Evolutionary conservation across 2,329 filamentous ascomycete genomes (phyloP).

Genomic region (Teratosphaeria gauchensis): DNA sequence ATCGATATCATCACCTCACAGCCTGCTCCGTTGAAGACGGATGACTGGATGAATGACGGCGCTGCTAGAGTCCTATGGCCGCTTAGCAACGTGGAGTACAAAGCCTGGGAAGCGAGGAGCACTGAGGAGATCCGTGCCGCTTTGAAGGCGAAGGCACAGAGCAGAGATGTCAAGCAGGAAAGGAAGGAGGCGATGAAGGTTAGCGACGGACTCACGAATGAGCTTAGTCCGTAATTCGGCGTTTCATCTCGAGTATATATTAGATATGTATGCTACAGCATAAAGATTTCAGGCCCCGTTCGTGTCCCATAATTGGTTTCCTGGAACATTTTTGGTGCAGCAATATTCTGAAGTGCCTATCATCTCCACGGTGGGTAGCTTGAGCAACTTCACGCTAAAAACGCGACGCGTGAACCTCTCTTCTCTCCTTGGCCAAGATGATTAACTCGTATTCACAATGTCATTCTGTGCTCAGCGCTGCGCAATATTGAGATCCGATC

Average conservation of each 20-base stretch:
- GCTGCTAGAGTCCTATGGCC: conserved; percentile 50
- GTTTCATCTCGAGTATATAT: no score
- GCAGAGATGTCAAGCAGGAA: conserved; percentile 17
- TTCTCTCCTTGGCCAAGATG: neutral
- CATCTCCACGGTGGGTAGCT: no score
- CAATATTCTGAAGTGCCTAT: no score
- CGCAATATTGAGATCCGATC: neutral
- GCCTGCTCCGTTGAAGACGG: conserved; percentile 38
- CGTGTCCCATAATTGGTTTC: no score
- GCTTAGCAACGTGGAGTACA: conserved; percentile 35
- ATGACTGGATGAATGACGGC: conserved; percentile 41
- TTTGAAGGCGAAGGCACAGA: conserved; percentile 31
- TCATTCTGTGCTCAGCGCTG: neutral
- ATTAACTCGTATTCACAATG: neutral
- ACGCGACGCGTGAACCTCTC: neutral
- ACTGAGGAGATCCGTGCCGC: conserved; percentile 36
- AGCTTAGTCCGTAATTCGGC: neutral
- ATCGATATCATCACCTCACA: conserved; percentile 61
- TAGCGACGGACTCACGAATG: neutral
- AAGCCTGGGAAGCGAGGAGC: conserved; percentile 27
- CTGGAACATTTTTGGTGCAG: no score
- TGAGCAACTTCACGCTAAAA: neutral
- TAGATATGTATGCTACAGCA: no score
- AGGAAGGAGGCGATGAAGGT: conserved; percentile 11
- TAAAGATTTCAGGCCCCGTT: no score